phyloP scores from a whole-genome alignment of 2,329 filamentous ascomycete genomes.

The Fusarium temperatum region DNA sequence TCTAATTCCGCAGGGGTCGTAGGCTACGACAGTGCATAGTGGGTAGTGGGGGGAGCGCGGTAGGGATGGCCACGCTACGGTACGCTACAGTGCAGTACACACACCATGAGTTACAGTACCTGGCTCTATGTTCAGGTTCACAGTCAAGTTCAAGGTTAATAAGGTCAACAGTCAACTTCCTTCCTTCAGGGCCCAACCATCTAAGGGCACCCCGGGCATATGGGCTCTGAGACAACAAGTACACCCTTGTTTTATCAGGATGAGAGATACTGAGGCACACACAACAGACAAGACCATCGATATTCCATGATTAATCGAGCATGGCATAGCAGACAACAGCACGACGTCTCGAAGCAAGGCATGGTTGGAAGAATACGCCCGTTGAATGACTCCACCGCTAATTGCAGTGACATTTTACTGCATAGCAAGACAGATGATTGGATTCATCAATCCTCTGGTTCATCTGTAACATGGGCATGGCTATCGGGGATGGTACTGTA shows the following conservation, averaged over 20 bases:
- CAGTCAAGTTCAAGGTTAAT: neutral
- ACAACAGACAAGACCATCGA: neutral
- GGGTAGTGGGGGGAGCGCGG: neutral
- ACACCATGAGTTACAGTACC: neutral
- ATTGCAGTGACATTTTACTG: conserved; percentile 22
- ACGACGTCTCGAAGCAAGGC: neutral
- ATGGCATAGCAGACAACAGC: conserved; percentile 6
- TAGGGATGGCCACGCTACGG: conserved; percentile 2
- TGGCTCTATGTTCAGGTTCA: neutral
- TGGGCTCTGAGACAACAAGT: conserved; percentile 16
- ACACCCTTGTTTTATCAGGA: conserved; percentile 2
- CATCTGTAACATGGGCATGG: neutral
- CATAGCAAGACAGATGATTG: neutral
- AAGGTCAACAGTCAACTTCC: neutral
- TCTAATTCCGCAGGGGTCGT: conserved; percentile 34
- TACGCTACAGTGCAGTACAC: conserved; percentile 5
- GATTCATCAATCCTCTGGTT: neutral
- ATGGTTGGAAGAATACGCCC: neutral
- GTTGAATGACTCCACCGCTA: conserved; percentile 13
- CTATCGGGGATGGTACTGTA: neutral
- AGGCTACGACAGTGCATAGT: conserved; percentile 3
- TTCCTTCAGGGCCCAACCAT: conserved; percentile 6
- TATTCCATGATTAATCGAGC: conserved; percentile 2
- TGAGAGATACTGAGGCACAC: conserved; percentile 2
- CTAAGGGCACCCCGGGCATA: conserved; percentile 12